Percentiles rank a stretch among this genome's conserved stretches.
Evolutionary conservation across 108 stramenopile species (phyloP).

Genomic region (Skeletonema costatum): DNA sequence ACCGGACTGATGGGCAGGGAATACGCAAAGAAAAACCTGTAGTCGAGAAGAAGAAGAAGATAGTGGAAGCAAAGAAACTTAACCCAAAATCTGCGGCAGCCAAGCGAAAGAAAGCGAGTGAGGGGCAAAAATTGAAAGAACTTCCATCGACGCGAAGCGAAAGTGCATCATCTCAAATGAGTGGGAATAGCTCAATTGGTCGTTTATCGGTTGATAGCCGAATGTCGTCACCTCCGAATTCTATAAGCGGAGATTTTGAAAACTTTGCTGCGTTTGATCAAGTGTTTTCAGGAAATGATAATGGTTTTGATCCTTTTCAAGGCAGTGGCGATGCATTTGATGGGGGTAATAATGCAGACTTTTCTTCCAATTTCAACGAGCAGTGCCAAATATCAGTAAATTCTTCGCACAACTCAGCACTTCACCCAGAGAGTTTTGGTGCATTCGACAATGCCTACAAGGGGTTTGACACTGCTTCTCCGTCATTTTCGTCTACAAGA

Average conservation of each 20-base stretch:
- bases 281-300: slow-evolving; percentile 13
- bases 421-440: background rate
- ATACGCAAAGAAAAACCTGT: slow-evolving; percentile 16
- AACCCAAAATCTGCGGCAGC: slow-evolving; percentile 85
- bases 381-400: slow-evolving; percentile 17
- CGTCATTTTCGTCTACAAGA: background rate
- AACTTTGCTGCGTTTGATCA: slow-evolving; percentile 43
- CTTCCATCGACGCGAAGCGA: slow-evolving; percentile 18
- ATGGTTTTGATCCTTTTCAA: slow-evolving; percentile 35
- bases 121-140: slow-evolving; percentile 21
- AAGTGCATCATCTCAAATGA: slow-evolving; percentile 4
- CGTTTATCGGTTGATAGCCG: slow-evolving; percentile 12
- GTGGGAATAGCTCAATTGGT: background rate
- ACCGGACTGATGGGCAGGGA: slow-evolving; percentile 83
- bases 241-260: background rate
- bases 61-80: slow-evolving; percentile 71
- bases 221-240: background rate
- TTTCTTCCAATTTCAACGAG: slow-evolving; percentile 14
- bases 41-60: slow-evolving; percentile 31
- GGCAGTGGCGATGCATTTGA: background rate
- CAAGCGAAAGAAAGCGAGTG: slow-evolving; percentile 58
- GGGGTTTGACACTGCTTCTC: background rate
- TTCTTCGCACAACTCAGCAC: background rate
- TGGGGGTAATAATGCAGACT: background rate
- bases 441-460: background rate